These are phyloP conservation scores for Elongisporangium undulatum DNA, from an alignment of 352 stramenopile genomes.

Conservation along the genomic window DNA sequence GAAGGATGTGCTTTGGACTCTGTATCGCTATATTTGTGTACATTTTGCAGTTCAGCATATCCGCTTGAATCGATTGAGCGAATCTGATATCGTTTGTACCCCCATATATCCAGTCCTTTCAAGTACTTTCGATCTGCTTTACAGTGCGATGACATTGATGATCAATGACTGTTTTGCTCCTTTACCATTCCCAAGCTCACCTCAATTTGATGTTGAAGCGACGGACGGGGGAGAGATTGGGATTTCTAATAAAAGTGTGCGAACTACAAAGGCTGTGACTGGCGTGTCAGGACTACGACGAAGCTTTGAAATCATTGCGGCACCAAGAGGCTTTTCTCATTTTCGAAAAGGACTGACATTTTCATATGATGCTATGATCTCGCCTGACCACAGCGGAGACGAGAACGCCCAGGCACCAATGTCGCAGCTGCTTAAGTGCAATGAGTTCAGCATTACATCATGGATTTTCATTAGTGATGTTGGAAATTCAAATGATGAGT, in stretches of 20 bases:
- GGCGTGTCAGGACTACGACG: constrained; percentile 15
- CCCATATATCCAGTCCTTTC: constrained; percentile 19
- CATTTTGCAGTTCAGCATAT: constrained; percentile 23
- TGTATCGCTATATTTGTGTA: constrained; percentile 36
- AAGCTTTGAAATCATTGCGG: constrained; percentile 73
- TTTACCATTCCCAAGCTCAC: too few species aligned
- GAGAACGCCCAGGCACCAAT: constrained; percentile 15
- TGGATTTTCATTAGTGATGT: constrained; percentile 72
- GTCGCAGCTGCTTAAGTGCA: constrained; percentile 55
- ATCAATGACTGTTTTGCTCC: neutral
- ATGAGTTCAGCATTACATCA: constrained; percentile 85
- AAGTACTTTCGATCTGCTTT: constrained; percentile 14
- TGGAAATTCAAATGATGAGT: neutral
- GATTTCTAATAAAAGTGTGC: too few species aligned
- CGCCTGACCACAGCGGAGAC: neutral
- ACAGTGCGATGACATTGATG: neutral
- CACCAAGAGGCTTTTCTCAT: constrained; percentile 48
- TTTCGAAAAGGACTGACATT: constrained; percentile 55
- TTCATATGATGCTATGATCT: constrained; percentile 50
- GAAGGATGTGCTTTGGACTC: constrained; percentile 21
- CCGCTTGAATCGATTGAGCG: neutral
- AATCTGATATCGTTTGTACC: constrained; percentile 1
- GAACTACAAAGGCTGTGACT: too few species aligned
- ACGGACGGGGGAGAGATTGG: too few species aligned
- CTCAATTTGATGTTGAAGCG: too few species aligned